Evolutionary conservation across 225 moss, liverwort and hornwort genomes (phyloP).

Genomic region (Bryoerythrophyllum caledonicum): DNA sequence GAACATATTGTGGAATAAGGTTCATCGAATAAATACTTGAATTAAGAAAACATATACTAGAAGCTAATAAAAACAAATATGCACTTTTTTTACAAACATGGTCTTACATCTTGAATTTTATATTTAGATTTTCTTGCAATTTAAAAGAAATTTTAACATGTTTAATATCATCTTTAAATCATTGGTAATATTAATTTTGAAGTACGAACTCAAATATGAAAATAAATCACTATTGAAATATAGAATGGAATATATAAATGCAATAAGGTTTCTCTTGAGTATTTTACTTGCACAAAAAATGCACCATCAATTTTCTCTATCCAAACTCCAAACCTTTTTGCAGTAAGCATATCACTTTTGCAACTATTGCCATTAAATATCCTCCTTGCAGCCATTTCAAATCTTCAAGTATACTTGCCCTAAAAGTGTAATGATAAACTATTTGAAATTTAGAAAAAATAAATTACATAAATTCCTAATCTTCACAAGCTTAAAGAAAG

Average conservation of each 20-base stretch:
- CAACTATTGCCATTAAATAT: background rate
- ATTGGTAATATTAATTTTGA: background rate
- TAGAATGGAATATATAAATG: background rate
- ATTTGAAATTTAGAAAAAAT: background rate
- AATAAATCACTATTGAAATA: background rate
- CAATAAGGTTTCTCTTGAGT: background rate
- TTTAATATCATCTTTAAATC: background rate
- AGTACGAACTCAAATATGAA: background rate
- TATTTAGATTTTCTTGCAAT: background rate
- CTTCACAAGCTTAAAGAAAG: background rate
- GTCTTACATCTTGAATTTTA: background rate
- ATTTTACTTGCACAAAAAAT: background rate
- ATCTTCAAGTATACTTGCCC: background rate
- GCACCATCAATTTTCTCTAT: background rate
- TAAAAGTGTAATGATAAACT: background rate
- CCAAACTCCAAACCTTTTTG: slow-evolving; percentile 9
- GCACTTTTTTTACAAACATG: background rate
- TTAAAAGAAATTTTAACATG: background rate
- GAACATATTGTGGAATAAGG: background rate
- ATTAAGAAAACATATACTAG: background rate
- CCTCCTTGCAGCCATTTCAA: slow-evolving; percentile 20
- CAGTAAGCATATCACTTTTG: background rate
- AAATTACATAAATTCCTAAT: background rate
- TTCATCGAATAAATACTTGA: background rate
- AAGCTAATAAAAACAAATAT: background rate